These are phyloP conservation scores for Phytophthora lateralis DNA, from an alignment of 352 stramenopile genomes.

Conservation along the genomic window DNA sequence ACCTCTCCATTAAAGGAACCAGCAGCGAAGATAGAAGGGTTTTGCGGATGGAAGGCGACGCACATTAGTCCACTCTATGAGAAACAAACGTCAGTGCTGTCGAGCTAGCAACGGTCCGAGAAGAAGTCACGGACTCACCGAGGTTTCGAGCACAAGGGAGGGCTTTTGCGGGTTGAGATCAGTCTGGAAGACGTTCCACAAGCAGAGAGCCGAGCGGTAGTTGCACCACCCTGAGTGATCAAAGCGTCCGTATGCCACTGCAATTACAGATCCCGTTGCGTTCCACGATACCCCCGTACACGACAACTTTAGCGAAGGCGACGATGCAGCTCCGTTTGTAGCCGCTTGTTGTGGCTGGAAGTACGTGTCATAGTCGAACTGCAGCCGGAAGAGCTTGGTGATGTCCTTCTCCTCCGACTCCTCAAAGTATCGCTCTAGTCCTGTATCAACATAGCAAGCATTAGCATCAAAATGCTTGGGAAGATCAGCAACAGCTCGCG, in stretches of 20 bases:
- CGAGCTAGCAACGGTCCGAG: background rate
- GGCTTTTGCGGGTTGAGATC: slow-evolving; percentile 74
- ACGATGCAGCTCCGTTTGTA: background rate
- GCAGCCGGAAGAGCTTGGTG: slow-evolving; percentile 60
- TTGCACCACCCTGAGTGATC: slow-evolving; percentile 90
- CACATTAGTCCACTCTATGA: slow-evolving; percentile 87
- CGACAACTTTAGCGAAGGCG: slow-evolving; percentile 62
- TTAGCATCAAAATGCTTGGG: background rate
- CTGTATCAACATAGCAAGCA: slow-evolving; percentile 16
- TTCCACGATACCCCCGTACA: slow-evolving; percentile 90
- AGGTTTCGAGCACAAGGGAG: slow-evolving; percentile 77
- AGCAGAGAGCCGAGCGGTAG: slow-evolving; percentile 82
- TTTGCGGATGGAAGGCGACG: slow-evolving; percentile 84
- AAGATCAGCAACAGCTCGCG: background rate
- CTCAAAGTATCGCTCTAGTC: slow-evolving; percentile 62
- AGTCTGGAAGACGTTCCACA: slow-evolving; percentile 86
- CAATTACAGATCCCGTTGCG: slow-evolving; percentile 79
- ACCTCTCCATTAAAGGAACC: slow-evolving; percentile 90
- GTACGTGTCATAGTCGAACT: slow-evolving; percentile 76
- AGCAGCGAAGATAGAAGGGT: slow-evolving; percentile 79
- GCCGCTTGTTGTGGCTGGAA: slow-evolving; percentile 52
- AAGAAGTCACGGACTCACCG: slow-evolving; percentile 40
- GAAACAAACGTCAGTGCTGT: background rate
- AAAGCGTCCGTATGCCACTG: slow-evolving; percentile 83
- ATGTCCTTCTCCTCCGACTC: slow-evolving; percentile 73